Base-by-base conservation (phyloP, 441 rosid species). In the Arabidopsis lyrata region DNA sequence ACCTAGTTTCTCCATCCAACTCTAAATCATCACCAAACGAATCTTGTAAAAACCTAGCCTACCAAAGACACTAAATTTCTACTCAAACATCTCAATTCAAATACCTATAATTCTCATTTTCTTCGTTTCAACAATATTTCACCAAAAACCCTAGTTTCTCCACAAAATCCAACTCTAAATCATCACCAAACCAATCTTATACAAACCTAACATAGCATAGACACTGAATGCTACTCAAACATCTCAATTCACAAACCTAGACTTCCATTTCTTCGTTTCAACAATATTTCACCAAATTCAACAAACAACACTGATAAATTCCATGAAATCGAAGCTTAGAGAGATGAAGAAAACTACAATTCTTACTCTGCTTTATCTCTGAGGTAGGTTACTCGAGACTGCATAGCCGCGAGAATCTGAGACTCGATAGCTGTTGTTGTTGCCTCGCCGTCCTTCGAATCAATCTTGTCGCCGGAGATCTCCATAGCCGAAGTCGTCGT, bases 381-480 rank as follows among this genome's bases (percentile, higher is more conserved):
- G 8, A 95, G 88, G 82, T 89, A 82, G 42, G 81, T n/a, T 61
- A 86, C 84, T 65, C 97, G 96, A 77, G 93, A 79, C 73, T 76
- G 87, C 93, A 90, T 86, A 41, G 97, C 99, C 24, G 70, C 76
- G 39, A 81, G 76, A 70, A 95, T 86, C 83, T 78, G 86, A 10
- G 83, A 82, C 86, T 95, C 93, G 39, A 83, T 80, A 36, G 18
- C 45, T 58, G 31, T 12, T 36, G 63, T 36, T 58, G 47, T 35
- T 27, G 45, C 44, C 22, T 22, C 60, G 36, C 8, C 56, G n/a
- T 50, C 67, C 16, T 67, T 39, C 32, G 41, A 32, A 20, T 20
- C 63, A 11, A 32, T 6, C 56, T 59, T 60, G 0, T 38, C 62
- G 36, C 35, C 52, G 53, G 29, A 4, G 52, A 14, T 72, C 29